A percentile compares a stretch with the other conserved stretches of the same genome.
Conservation (phyloP, 345 rosid genomes). For the Rhizophora apiculata region DNA sequence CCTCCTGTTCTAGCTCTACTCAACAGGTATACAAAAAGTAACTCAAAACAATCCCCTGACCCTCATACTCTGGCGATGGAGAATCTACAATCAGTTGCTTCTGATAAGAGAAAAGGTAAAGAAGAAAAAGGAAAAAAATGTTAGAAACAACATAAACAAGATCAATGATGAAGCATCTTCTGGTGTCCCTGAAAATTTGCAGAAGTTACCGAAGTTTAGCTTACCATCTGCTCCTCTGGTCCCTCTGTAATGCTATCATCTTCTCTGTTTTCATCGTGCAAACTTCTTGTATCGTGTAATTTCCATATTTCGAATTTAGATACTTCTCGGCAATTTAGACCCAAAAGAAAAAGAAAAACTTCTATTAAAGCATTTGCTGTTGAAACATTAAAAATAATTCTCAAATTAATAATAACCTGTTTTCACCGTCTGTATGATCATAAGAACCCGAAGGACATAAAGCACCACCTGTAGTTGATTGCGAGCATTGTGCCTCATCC, state of each 20-base stretch:
- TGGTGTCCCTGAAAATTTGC: not conserved
- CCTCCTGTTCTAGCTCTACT: not conserved
- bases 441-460: conserved; percentile 26
- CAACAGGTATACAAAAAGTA: not conserved
- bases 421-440: conserved; percentile 42
- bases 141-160: conserved; percentile 16
- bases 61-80: conserved; percentile 26
- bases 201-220: conserved; percentile 11
- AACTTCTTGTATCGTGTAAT: conserved; percentile 41
- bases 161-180: not conserved
- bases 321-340: not conserved
- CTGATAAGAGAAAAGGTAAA: conserved; percentile 2
- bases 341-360: not conserved
- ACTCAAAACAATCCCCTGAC: conserved; percentile 29
- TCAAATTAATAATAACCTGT: conserved; percentile 42
- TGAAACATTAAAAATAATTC: not conserved
- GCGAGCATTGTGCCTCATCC: conserved; percentile 55
- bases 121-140: not conserved
- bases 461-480: conserved; percentile 36
- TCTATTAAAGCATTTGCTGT: too few relatives aligned
- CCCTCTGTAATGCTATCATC: conserved; percentile 27
- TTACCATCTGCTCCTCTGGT: conserved; percentile 40
- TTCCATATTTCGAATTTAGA: conserved; percentile 9
- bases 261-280: conserved; percentile 31
- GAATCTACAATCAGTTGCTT: conserved; percentile 40